phyloP scores from a whole-genome alignment of 257 asterid genomes.

The Fraxinus quadrangulata region DNA sequence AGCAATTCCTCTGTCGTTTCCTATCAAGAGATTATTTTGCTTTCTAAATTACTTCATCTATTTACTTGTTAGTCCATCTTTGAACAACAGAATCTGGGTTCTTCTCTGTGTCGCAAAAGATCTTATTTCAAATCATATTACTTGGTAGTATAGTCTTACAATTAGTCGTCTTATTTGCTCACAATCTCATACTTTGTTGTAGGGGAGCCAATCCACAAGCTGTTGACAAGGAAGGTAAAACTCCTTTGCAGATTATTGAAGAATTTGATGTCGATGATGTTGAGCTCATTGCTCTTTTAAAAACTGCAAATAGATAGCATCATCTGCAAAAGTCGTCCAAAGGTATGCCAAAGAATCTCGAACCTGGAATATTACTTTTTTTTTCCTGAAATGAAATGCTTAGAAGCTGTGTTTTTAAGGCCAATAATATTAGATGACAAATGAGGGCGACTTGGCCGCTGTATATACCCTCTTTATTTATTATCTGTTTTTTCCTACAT shows the following conservation, averaged over 20 bases:
- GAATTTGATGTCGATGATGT: constrained; percentile 60
- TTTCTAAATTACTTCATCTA: not conserved
- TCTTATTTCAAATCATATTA: not conserved
- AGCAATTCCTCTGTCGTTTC: constrained; percentile 10
- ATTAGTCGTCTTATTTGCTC: constrained; percentile 2
- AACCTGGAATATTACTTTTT: not conserved
- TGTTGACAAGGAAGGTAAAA: constrained; percentile 67
- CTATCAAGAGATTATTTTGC: not conserved
- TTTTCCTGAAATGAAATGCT: constrained; percentile 16
- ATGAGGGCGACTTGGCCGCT: not conserved
- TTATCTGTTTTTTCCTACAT: not conserved
- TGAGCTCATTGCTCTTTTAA: constrained; percentile 72
- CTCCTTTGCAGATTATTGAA: constrained; percentile 58
- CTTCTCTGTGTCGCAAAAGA: not conserved
- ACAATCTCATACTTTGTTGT: constrained; percentile 22
- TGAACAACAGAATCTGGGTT: not conserved
- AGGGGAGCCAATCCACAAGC: constrained; percentile 87
- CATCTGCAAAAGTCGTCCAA: constrained; percentile 5
- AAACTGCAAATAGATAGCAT: constrained; percentile 55
- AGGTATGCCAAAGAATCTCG: not conserved
- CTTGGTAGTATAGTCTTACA: not conserved
- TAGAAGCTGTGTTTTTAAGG: not conserved
- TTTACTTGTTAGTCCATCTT: constrained; percentile 12
- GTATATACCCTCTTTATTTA: not conserved
- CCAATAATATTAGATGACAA: not conserved